These are phyloP conservation scores for Neofusicoccum kwambonambiense DNA, from an alignment of 2,329 filamentous ascomycete species.

Conservation along the genomic window DNA sequence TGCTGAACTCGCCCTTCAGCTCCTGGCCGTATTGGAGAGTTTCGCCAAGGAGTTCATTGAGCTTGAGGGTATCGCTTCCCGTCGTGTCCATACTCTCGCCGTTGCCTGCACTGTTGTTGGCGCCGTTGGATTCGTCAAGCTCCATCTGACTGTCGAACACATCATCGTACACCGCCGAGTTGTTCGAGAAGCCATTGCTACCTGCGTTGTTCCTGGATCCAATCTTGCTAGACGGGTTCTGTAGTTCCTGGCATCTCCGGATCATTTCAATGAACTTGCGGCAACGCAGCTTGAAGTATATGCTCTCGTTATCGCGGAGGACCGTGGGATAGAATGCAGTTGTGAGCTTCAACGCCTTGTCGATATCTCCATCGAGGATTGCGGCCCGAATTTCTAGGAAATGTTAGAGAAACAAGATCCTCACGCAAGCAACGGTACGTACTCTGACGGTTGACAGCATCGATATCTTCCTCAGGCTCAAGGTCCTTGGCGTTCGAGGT, in stretches of 20 bases:
- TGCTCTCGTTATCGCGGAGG: conserved; percentile 74
- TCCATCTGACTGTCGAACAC: conserved; percentile 58
- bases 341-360: conserved; percentile 81
- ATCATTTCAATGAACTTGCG: conserved; percentile 92
- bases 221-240: conserved; percentile 34
- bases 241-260: conserved; percentile 42
- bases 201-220: conserved; percentile 26
- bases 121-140: conserved; percentile 50
- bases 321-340: conserved; percentile 77
- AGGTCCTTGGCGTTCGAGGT: conserved; percentile 53
- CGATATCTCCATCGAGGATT: conserved; percentile 89
- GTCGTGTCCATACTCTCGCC: conserved; percentile 30
- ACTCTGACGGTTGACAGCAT: conserved; percentile 86
- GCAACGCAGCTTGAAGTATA: conserved; percentile 84
- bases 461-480: conserved; percentile 75
- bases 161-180: conserved; percentile 44
- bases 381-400: conserved; percentile 74
- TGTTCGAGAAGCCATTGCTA: conserved; percentile 34
- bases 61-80: conserved; percentile 32
- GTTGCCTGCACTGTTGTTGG: conserved; percentile 6
- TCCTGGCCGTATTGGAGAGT: conserved; percentile 78
- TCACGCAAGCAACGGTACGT: conserved; percentile 33
- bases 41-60: conserved; percentile 60
- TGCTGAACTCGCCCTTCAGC: conserved; percentile 73
- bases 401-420: not conserved